Evolutionary conservation across 768 basidiomycete genomes (phyloP), one percentile per base, ranked within the genome.

Genomic region (Goffeauzyma gilvescens): DNA sequence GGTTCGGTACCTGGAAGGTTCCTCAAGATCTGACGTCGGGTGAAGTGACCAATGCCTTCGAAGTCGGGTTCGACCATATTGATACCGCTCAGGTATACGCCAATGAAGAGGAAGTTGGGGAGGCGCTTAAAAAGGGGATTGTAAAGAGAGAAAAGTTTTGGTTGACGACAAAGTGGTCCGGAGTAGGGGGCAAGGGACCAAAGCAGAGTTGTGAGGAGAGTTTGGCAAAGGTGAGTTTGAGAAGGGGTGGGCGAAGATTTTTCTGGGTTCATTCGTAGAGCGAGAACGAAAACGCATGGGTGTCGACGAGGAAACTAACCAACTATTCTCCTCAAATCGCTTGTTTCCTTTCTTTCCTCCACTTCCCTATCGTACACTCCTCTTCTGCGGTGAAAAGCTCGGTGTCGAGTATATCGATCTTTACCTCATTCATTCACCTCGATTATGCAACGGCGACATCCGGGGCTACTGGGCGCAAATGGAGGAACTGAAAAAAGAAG

Each of bases 391-490:
- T 30, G n/a, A 5, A 21, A 27, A 81, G 78, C 71, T 82, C 8
- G 73, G 71, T 0, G 50, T 80, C 10, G 63, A 69, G 38, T 68
- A 72, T 26, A 65, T 82, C 4, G 78, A 82, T 54, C 60, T 82
- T 8, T 82, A 81, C 62, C 72, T 82, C 32, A 72, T 81, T 27
- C 79, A 82, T 50, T 31, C 31, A 3, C 76, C 78, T 1, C 17
- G 44, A 14, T 42, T 54, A 18, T 41, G 41, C 28, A 35, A 37
- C 22, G 40, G 40, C 22, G 45, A 47, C 25, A 47, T 47, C 26
- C 23, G 13, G 17, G 45, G 45, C 3, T 37, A 33, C 2, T 47
- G 45, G 45, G 35, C 32, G 3, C 21, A 47, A 30, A 34, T 47
- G n/a, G 45, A 47, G 39, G n/a, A 42, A 21, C 26, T 47, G 14